A percentile compares a stretch with the other conserved stretches of the same genome.
phyloP scores from a whole-genome alignment of 2,329 filamentous ascomycete genomes.

The Cadophora sp. region DNA sequence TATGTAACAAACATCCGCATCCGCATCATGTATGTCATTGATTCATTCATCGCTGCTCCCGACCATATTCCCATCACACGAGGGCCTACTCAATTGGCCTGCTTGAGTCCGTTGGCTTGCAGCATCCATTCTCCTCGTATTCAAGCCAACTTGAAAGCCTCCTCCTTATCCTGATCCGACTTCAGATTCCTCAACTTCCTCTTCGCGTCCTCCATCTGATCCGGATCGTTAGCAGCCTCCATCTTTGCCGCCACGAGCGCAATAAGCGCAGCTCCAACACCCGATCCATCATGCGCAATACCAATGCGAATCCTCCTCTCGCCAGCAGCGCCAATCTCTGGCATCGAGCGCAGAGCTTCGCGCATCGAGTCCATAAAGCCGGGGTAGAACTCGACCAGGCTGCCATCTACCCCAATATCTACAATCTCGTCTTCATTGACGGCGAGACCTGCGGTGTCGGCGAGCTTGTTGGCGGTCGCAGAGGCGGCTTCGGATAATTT shows the following conservation, averaged over 20 bases:
- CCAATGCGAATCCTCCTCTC: slow-evolving; percentile 91
- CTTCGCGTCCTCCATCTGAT: slow-evolving; percentile 33
- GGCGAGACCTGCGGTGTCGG: slow-evolving; percentile 35
- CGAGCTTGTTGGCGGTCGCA: slow-evolving; percentile 39
- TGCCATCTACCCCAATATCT: slow-evolving; percentile 94
- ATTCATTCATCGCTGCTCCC: neutral
- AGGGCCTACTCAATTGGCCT: neutral
- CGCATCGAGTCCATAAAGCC: slow-evolving; percentile 88
- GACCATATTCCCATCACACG: neutral
- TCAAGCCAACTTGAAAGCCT: slow-evolving; percentile 5
- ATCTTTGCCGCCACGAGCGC: slow-evolving; percentile 81
- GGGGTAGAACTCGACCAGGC: slow-evolving; percentile 94
- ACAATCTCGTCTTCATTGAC: slow-evolving; percentile 66
- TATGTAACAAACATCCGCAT: slow-evolving; percentile 3
- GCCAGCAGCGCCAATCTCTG: slow-evolving; percentile 77
- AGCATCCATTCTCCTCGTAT: neutral
- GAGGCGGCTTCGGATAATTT: slow-evolving; percentile 37
- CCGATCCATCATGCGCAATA: slow-evolving; percentile 95
- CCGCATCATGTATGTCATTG: slow-evolving; percentile 1
- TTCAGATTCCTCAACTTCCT: slow-evolving; percentile 11
- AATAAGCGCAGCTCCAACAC: slow-evolving; percentile 94
- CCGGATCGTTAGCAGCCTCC: slow-evolving; percentile 33
- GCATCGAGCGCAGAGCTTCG: slow-evolving; percentile 77
- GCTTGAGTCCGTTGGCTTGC: neutral
- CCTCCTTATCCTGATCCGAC: slow-evolving; percentile 12